A percentile compares a stretch with the other conserved stretches of the same genome.
These are phyloP conservation scores for Bacterosira constricta DNA, from an alignment of 108 stramenopile genomes.

Conservation along the genomic window DNA sequence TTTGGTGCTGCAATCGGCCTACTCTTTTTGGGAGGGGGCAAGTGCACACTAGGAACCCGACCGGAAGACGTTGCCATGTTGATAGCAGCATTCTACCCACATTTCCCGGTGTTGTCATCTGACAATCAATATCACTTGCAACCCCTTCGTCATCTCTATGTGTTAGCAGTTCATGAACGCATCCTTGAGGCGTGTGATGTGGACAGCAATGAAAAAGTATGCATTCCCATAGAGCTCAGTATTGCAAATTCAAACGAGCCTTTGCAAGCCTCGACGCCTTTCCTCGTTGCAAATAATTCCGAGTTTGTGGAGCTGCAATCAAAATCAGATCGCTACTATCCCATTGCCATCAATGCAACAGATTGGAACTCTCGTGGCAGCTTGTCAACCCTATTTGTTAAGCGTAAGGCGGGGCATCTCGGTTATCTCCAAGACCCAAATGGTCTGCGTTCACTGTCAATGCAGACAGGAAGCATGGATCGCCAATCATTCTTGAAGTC, in stretches of 20 bases:
- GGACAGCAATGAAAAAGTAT: conserved; percentile 79
- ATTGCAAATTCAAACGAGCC: conserved; percentile 27
- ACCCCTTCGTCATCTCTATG: conserved; percentile 95
- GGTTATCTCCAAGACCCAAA: conserved; percentile 71
- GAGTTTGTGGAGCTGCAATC: conserved; percentile 49
- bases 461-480: conserved; percentile 43
- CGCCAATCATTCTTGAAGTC: conserved; percentile 54
- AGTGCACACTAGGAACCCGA: conserved; percentile 85
- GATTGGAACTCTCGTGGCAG: conserved; percentile 19
- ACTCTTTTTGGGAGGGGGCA: conserved; percentile 95
- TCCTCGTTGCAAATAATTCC: conserved; percentile 19
- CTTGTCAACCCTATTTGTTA: conserved; percentile 69
- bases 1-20: conserved; percentile 90
- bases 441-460: conserved; percentile 47
- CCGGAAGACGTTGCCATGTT: conserved; percentile 93
- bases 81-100: conserved; percentile 91
- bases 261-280: conserved; percentile 25
- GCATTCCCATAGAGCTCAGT: conserved; percentile 72
- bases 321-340: conserved; percentile 62
- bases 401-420: conserved; percentile 77
- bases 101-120: conserved; percentile 78
- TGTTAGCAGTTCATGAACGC: conserved; percentile 89
- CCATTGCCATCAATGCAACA: conserved; percentile 42
- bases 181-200: conserved; percentile 89
- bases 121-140: conserved; percentile 98